Conservation (phyloP, 176 grass and related monocot genomes). For the Triticum dicoccoides region DNA sequence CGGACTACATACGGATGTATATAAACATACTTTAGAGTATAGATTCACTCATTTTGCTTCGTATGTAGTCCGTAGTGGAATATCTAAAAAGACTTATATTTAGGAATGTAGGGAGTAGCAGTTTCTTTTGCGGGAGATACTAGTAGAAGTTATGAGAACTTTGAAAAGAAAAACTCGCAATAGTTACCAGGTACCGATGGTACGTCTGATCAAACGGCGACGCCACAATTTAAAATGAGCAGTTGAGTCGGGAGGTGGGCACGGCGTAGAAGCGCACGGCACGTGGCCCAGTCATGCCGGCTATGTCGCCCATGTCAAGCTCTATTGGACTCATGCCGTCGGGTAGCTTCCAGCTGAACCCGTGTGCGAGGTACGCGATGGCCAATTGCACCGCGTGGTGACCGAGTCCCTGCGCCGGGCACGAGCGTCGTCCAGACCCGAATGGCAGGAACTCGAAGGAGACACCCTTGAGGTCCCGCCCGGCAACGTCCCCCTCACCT, state of each 20-base stretch:
- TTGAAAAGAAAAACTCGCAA: too few relatives aligned
- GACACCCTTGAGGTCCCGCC: constrained; percentile 68
- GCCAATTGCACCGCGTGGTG: constrained; percentile 49
- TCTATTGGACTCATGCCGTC: constrained; percentile 57
- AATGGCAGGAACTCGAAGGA: constrained; percentile 84
- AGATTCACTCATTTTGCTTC: too few relatives aligned
- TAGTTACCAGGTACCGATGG: too few relatives aligned
- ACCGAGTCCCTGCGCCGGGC: constrained; percentile 53
- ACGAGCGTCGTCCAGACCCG: constrained; percentile 63
- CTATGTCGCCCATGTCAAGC: constrained; percentile 73
- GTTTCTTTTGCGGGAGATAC: too few relatives aligned
- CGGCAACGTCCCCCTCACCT: constrained; percentile 5
- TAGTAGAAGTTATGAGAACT: too few relatives aligned
- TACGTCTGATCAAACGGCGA: too few relatives aligned
- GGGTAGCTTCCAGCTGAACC: constrained; percentile 51
- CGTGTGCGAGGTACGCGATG: constrained; percentile 58
- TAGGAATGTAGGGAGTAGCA: too few relatives aligned
- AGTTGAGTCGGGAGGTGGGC: constrained; percentile 45
- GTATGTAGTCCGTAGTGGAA: too few relatives aligned
- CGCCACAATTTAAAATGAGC: constrained; percentile 2
- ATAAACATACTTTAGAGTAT: too few relatives aligned
- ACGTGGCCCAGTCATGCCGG: constrained; percentile 64
- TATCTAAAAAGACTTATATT: too few relatives aligned
- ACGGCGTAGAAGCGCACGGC: constrained; percentile 51
- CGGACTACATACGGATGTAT: too few relatives aligned